A percentile compares a stretch with the other conserved stretches of the same genome.
These are phyloP conservation scores for Lipomyces spencermartinsiae DNA, from an alignment of 805 yeast species.

Conservation along the genomic window DNA sequence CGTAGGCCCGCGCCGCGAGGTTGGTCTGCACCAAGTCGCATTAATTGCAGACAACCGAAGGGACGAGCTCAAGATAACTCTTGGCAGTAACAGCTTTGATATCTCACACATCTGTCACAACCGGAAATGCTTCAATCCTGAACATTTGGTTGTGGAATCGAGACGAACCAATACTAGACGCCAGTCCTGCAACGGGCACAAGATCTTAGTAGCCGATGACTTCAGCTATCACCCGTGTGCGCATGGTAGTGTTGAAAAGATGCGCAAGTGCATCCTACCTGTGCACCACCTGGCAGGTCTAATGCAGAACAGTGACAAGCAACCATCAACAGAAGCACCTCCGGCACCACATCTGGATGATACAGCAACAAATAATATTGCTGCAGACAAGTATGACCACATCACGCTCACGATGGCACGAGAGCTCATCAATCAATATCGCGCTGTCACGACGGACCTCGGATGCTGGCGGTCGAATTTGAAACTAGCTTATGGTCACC, in stretches of 20 bases:
- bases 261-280: not conserved
- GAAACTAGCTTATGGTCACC: conserved; percentile 6
- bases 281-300: not conserved
- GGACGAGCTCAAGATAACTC: not conserved
- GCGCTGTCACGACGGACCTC: too few species aligned
- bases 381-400: too few species aligned
- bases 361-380: too few species aligned
- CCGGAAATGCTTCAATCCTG: not conserved
- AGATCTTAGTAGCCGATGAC: not conserved
- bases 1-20: not conserved
- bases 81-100: not conserved
- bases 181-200: not conserved
- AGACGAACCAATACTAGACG: not conserved
- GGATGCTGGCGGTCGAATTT: too few species aligned
- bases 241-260: not conserved
- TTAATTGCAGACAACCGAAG: not conserved
- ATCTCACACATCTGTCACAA: not conserved
- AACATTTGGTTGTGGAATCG: not conserved
- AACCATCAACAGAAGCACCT: not conserved
- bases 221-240: not conserved
- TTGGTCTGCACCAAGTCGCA: not conserved
- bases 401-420: too few species aligned
- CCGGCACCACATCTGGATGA: too few species aligned
- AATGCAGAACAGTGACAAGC: not conserved
- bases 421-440: too few species aligned